Evolutionary conservation across 1,284 basidiomycete species (phyloP).

Genomic region (Termitomyces sp.): DNA sequence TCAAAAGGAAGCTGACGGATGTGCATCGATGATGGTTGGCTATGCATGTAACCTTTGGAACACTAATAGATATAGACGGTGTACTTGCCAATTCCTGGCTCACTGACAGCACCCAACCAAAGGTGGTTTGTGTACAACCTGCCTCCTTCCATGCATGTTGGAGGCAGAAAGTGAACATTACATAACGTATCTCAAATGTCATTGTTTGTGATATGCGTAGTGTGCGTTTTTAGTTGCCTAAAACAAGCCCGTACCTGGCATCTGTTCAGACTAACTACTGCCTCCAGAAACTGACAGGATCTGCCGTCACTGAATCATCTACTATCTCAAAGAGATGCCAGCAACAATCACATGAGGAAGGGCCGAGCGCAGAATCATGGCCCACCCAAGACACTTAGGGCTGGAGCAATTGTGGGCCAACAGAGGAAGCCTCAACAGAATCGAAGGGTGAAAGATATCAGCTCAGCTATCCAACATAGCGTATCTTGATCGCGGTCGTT

Average conservation of each 20-base stretch:
- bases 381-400: neutral
- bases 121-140: too few relatives aligned
- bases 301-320: neutral
- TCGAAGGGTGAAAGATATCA: neutral
- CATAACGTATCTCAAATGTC: too few relatives aligned
- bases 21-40: too few relatives aligned
- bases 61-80: too few relatives aligned
- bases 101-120: too few relatives aligned
- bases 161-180: too few relatives aligned
- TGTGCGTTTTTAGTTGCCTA: neutral
- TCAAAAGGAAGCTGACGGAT: too few relatives aligned
- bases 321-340: neutral
- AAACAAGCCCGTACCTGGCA: neutral
- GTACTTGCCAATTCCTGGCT: too few relatives aligned
- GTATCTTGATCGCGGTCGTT: conserved; percentile 63
- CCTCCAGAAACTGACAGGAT: neutral
- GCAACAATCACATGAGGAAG: neutral
- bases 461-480: conserved; percentile 52
- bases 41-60: too few relatives aligned
- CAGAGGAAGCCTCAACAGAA: conserved; percentile 3
- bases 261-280: neutral
- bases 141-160: too few relatives aligned
- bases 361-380: neutral
- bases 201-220: conserved; percentile 1
- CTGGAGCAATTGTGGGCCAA: neutral